Evolutionary conservation across 257 asterid species (phyloP).

Genomic region (Solanum piurae): DNA sequence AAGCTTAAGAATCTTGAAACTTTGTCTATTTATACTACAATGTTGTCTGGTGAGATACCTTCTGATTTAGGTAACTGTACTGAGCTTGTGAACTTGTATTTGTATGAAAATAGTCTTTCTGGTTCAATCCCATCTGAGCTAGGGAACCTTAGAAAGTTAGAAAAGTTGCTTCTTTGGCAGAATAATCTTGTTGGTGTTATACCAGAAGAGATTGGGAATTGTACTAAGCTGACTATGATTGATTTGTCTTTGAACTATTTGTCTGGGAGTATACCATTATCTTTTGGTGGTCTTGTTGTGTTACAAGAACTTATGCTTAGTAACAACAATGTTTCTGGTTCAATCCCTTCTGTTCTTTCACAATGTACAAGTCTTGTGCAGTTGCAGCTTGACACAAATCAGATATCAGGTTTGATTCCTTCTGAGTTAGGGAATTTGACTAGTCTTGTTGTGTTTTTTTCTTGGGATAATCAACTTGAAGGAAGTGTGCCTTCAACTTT

Average conservation of each 20-base stretch:
- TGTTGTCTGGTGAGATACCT: constrained; percentile 40
- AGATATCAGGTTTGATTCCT: constrained; percentile 37
- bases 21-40: constrained; percentile 29
- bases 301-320: constrained; percentile 40
- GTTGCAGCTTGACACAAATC: constrained; percentile 34
- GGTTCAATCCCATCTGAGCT: constrained; percentile 36
- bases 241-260: constrained; percentile 34
- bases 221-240: constrained; percentile 19
- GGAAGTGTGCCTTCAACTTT: constrained; percentile 35
- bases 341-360: constrained; percentile 26
- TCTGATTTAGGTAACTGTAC: constrained; percentile 31
- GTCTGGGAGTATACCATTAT: constrained; percentile 33
- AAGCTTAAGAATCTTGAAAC: constrained; percentile 28
- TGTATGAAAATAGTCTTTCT: constrained; percentile 36
- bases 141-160: constrained; percentile 23
- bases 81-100: constrained; percentile 34
- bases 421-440: constrained; percentile 29
- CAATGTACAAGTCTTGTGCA: constrained; percentile 23
- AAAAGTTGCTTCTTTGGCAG: constrained; percentile 31
- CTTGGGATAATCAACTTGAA: constrained; percentile 40
- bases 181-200: constrained; percentile 30
- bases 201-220: constrained; percentile 34
- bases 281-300: constrained; percentile 26
- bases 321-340: constrained; percentile 32
- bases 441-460: constrained; percentile 30